phyloP scores from a whole-genome alignment of 2,329 filamentous ascomycete genomes.

The Neoarthrinium moseri region DNA sequence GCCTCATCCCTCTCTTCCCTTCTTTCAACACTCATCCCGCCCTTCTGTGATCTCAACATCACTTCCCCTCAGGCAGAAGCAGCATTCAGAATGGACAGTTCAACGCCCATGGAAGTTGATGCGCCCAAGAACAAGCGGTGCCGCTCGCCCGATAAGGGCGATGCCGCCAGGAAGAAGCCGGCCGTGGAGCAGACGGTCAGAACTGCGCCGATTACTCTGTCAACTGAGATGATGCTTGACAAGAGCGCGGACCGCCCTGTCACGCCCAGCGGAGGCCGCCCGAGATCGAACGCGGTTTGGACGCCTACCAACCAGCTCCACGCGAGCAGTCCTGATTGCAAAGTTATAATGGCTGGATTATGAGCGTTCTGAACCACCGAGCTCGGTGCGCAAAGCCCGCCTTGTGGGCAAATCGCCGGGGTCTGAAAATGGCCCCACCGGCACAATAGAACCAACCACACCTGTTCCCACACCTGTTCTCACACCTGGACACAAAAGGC shows the following conservation, averaged over 20 bases:
- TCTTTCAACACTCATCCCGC: background rate
- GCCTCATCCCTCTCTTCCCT: background rate
- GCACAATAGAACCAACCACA: too few species aligned
- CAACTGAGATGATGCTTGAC: constrained; percentile 6
- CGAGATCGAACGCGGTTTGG: constrained; percentile 5
- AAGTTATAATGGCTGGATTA: constrained; percentile 5
- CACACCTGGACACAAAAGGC: background rate
- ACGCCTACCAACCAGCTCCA: constrained; percentile 2
- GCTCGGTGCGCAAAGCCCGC: background rate
- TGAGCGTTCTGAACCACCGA: background rate
- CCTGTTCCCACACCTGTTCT: background rate
- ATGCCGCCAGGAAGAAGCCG: constrained; percentile 5
- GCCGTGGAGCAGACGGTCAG: constrained; percentile 5
- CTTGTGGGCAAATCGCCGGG: too few species aligned
- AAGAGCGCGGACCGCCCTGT: constrained; percentile 3
- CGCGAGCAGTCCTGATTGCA: background rate
- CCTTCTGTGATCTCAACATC: constrained; percentile 6
- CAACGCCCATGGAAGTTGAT: constrained; percentile 5
- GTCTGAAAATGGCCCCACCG: too few species aligned
- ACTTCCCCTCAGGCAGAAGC: constrained; percentile 1
- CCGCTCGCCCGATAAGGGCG: constrained; percentile 3
- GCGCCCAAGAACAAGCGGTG: constrained; percentile 3
- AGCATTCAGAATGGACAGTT: constrained; percentile 3
- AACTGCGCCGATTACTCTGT: constrained; percentile 2
- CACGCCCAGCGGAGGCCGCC: constrained; percentile 4